Percentiles rank a stretch among this genome's conserved stretches.
phyloP scores from a whole-genome alignment of 2,329 filamentous ascomycete species.

The Acrocalymma vagum region DNA sequence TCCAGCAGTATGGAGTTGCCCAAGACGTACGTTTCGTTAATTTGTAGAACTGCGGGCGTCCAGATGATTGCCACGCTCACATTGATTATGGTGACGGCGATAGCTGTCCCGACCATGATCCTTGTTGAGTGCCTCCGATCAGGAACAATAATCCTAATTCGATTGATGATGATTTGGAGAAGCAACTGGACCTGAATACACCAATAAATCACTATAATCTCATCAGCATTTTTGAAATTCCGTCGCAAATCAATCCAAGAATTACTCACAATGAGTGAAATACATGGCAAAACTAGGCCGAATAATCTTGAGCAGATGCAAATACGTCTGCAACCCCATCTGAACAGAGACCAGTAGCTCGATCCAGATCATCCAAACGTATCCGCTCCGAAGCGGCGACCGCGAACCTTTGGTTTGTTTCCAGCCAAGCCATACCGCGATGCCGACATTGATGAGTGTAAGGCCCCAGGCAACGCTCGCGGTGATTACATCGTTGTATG shows the following conservation, averaged over 20 bases:
- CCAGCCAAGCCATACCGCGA: conserved; percentile 39
- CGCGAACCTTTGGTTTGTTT: conserved; percentile 23
- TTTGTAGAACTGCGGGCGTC: conserved; percentile 40
- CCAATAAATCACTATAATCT: conserved; percentile 28
- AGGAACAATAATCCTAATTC: conserved; percentile 31
- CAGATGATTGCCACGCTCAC: conserved; percentile 41
- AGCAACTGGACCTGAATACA: conserved; percentile 36
- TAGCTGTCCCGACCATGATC: conserved; percentile 37
- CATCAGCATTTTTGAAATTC: conserved; percentile 5
- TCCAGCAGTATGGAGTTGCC: no score
- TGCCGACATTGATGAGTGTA: conserved; percentile 15
- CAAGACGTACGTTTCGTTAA: conserved; percentile 20
- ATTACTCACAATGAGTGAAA: conserved; percentile 21
- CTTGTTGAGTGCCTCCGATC: conserved; percentile 25
- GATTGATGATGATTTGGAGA: conserved; percentile 45
- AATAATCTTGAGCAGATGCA: conserved; percentile 32
- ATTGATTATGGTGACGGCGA: conserved; percentile 36
- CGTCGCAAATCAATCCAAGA: no score
- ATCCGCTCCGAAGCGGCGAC: conserved; percentile 39
- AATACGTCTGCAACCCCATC: conserved; percentile 47
- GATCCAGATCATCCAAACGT: conserved; percentile 55
- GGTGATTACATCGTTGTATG: conserved; percentile 23
- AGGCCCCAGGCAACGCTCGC: conserved; percentile 21
- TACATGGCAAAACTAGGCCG: conserved; percentile 32
- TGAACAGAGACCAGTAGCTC: conserved; percentile 51